These are phyloP conservation scores for Ocimum tenuiflorum DNA, from an alignment of 257 asterid species.

Conservation along the genomic window DNA sequence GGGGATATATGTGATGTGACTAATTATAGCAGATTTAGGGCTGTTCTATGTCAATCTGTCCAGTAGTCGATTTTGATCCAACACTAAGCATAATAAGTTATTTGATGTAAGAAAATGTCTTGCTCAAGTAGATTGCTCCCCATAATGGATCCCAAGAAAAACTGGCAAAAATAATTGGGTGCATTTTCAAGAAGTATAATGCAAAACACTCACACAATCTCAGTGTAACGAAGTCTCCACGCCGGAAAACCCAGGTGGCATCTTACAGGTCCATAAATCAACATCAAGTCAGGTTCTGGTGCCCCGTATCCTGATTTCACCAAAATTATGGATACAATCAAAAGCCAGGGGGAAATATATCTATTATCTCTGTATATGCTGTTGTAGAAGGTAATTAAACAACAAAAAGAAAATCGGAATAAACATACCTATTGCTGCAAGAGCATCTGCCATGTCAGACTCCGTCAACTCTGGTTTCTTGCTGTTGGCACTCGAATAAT, in stretches of 20 bases:
- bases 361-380: background rate
- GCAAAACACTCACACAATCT: constrained; percentile 70
- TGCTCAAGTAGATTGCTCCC: background rate
- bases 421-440: constrained; percentile 53
- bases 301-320: constrained; percentile 52
- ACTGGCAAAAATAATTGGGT: background rate
- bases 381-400: background rate
- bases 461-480: constrained; percentile 55
- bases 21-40: too few species aligned
- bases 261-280: constrained; percentile 82
- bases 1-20: too few species aligned
- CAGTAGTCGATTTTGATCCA: background rate
- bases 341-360: background rate
- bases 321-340: constrained; percentile 1
- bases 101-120: background rate
- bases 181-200: background rate
- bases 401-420: background rate
- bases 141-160: background rate
- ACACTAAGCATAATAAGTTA: constrained; percentile 2
- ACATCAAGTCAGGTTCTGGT: constrained; percentile 74
- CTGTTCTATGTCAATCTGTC: background rate
- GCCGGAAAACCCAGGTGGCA: constrained; percentile 94
- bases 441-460: constrained; percentile 63
- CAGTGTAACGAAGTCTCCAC: constrained; percentile 91
- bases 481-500: constrained; percentile 27